These are phyloP conservation scores for Calcarisporium arbuscula DNA, from an alignment of 2,329 filamentous ascomycete species.

Conservation along the genomic window DNA sequence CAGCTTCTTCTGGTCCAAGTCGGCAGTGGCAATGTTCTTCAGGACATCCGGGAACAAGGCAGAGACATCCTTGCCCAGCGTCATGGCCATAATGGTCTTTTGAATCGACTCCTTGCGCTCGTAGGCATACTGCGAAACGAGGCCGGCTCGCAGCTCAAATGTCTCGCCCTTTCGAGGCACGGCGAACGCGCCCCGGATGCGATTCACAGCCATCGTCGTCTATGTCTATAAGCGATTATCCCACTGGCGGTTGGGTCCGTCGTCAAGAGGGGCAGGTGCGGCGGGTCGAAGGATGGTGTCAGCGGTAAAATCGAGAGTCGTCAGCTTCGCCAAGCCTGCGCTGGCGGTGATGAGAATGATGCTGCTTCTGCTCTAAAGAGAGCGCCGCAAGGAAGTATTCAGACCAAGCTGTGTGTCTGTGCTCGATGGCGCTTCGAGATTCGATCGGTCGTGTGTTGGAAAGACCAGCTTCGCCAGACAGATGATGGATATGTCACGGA, in stretches of 20 bases:
- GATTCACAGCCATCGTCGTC: slow-evolving; percentile 86
- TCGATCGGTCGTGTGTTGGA: too few species aligned
- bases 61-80: slow-evolving; percentile 95
- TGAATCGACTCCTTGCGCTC: slow-evolving; percentile 99
- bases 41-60: slow-evolving; percentile 94
- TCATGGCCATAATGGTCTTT: slow-evolving; percentile 99
- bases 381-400: too few species aligned
- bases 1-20: slow-evolving; percentile 98
- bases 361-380: too few species aligned
- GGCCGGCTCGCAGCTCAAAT: slow-evolving; percentile 88
- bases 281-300: too few species aligned
- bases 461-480: too few species aligned
- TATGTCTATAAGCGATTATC: slow-evolving; percentile 10
- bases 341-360: too few species aligned
- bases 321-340: too few species aligned
- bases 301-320: too few species aligned
- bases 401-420: too few species aligned
- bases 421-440: too few species aligned
- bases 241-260: slow-evolving; percentile 16
- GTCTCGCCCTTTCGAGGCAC: slow-evolving; percentile 95
- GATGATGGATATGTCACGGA: too few species aligned
- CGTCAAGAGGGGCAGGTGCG: slow-evolving; percentile 13
- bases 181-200: slow-evolving; percentile 89
- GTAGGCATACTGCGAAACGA: slow-evolving; percentile 98
- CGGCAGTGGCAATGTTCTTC: slow-evolving; percentile 94